Percentiles rank a stretch among this genome's conserved stretches.
phyloP scores from a whole-genome alignment of 2,329 filamentous ascomycete species.

The Sclerotiophoma versabilis region DNA sequence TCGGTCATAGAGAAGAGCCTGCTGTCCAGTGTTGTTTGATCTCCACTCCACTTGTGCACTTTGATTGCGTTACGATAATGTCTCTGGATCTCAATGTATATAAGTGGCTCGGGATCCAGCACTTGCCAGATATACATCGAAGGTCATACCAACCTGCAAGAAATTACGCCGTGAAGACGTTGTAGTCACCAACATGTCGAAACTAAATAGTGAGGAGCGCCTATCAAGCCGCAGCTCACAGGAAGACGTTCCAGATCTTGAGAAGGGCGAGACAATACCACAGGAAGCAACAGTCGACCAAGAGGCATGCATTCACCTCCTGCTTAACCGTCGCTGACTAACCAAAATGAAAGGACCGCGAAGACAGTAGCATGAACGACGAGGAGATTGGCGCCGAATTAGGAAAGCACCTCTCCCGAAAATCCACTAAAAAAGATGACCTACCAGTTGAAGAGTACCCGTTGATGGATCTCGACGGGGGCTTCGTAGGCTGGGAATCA shows the following conservation, averaged over 20 bases:
- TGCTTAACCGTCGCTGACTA: background rate
- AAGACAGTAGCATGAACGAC: constrained; percentile 10
- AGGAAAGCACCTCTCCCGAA: constrained; percentile 42
- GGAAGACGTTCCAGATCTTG: constrained; percentile 22
- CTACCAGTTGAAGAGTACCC: constrained; percentile 40
- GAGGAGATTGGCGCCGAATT: constrained; percentile 35
- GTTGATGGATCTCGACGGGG: constrained; percentile 42
- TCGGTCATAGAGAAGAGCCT: constrained; percentile 4
- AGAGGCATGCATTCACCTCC: background rate
- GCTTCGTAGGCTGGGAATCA: constrained; percentile 46
- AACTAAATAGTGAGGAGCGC: constrained; percentile 20
- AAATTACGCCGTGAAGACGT: background rate
- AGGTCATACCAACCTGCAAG: background rate
- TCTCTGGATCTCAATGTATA: background rate
- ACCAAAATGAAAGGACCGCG: constrained; percentile 11
- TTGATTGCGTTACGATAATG: constrained; percentile 3
- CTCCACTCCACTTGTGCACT: background rate
- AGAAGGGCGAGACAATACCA: constrained; percentile 23
- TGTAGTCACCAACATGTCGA: constrained; percentile 25
- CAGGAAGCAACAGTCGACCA: background rate
- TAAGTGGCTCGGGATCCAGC: background rate
- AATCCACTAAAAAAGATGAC: constrained; percentile 38
- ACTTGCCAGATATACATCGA: background rate
- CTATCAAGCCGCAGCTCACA: constrained; percentile 37
- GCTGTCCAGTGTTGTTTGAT: background rate